Conservation (phyloP, 805 yeast species). For the Starmerella potacharoeniae region DNA sequence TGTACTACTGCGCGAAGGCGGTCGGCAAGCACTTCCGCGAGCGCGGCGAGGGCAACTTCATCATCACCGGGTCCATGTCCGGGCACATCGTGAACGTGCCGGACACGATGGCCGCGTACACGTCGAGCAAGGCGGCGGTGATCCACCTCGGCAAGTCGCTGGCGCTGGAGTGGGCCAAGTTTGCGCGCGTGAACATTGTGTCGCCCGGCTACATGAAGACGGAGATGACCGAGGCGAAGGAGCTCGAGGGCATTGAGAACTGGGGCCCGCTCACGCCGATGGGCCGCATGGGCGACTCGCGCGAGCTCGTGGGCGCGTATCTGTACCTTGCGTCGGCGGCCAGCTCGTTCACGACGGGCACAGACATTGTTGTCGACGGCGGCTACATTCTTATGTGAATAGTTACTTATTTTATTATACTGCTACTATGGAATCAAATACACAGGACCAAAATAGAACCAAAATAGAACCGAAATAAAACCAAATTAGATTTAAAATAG, state of each 20-base stretch:
- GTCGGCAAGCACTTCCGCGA: slow-evolving; percentile 63
- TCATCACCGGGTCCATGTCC: slow-evolving; percentile 82
- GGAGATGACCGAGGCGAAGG: slow-evolving; percentile 44
- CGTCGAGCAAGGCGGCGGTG: slow-evolving; percentile 77
- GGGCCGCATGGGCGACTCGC: slow-evolving; percentile 49
- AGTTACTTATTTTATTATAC: no score
- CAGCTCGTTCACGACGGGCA: slow-evolving; percentile 65
- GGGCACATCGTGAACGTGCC: slow-evolving; percentile 82
- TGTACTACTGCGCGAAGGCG: slow-evolving; percentile 66
- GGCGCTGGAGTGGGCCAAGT: slow-evolving; percentile 80
- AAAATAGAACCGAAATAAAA: no score
- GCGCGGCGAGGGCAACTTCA: slow-evolving; percentile 68
- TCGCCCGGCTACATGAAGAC: slow-evolving; percentile 78
- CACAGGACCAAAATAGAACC: no score
- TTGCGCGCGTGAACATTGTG: slow-evolving; percentile 69
- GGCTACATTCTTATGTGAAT: slow-evolving; percentile 47
- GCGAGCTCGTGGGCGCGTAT: slow-evolving; percentile 71
- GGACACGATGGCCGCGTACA: slow-evolving; percentile 74
- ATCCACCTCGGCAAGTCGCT: slow-evolving; percentile 63
- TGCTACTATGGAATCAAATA: no score
- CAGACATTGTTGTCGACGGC: slow-evolving; percentile 69
- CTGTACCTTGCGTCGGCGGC: slow-evolving; percentile 74
- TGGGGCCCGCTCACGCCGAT: slow-evolving; percentile 36
- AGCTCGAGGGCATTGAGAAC: slow-evolving; percentile 34
- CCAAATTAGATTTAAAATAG: no score